Base-by-base conservation (phyloP, 805 yeast species). In the Cyberlindnera xylosilytica region DNA sequence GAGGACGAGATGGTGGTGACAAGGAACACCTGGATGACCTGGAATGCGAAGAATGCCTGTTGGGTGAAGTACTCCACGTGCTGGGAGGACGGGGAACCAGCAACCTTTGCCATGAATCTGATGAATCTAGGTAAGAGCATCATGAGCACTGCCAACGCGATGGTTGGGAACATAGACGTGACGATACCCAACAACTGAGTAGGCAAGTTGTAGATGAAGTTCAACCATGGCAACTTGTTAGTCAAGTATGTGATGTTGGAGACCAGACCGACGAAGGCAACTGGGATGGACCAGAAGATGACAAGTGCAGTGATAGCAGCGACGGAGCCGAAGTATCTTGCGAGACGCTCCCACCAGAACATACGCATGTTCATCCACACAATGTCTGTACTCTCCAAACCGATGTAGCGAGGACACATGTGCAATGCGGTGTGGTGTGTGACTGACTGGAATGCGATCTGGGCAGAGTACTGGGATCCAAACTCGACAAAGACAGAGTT, bases 401-500 rank as follows among this genome's bases (percentile, higher is more conserved):
- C 90, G 37, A 76, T 72, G 50, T 68, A 72, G 15, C 75, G 72
- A 4, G 89, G 87, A 18, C 63, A 52, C 73, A 84, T 70, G 50
- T 78, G 72, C 49, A 83, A 61, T 0, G 93, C 88, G 35, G 69
- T 72, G 60, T 84, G 90, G 54, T 81, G 83, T 13, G 79, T 66
- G 4, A 73, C 66, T 2, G 81, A 61, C 62, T 83, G 91, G 50
- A 62, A 72, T 0, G 93, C 93, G 46, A 81, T 58, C 61, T 85
- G 91, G 6, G 91, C 91, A 47, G 70, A 67, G 61, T 81, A 83
- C 61, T 84, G 91, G 48, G 79, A 76, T 36, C 80, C 87, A 57
- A 85, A 85, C 63, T 84, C 91, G 32, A 84, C 89, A 51, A 84
- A 81, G 26, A 84, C 77, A 4, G 91, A 80, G 61, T 88, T 87